Percentiles rank a stretch among this genome's conserved stretches.
Conservation (phyloP, 2,329 filamentous ascomycete species). For the Leptodontidium sp. region DNA sequence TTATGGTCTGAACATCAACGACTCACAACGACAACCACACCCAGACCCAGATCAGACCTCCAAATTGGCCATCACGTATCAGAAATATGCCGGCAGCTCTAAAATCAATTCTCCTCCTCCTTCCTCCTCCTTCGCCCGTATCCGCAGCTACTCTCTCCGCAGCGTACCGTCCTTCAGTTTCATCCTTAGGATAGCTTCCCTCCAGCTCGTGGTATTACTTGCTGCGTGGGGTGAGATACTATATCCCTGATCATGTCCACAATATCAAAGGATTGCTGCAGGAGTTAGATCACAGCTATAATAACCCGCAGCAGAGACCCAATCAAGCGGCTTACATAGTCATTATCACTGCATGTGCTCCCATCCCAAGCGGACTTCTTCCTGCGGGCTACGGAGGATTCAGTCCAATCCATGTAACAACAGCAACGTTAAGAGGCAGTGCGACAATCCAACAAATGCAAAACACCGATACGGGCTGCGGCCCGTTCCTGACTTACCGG, state of each 20-base stretch:
- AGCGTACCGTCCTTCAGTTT: slow-evolving; percentile 67
- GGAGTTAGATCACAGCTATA: slow-evolving; percentile 1
- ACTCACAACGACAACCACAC: background rate
- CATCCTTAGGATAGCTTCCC: slow-evolving; percentile 53
- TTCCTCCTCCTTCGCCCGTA: slow-evolving; percentile 66
- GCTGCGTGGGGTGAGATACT: background rate
- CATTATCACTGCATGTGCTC: slow-evolving; percentile 10
- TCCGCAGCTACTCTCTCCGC: slow-evolving; percentile 60
- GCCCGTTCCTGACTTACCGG: slow-evolving; percentile 15
- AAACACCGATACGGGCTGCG: slow-evolving; percentile 16
- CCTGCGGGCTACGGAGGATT: background rate
- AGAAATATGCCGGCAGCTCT: slow-evolving; percentile 36
- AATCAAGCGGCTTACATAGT: slow-evolving; percentile 5
- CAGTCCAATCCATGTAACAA: background rate
- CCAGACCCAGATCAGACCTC: background rate
- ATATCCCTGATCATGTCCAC: slow-evolving; percentile 7
- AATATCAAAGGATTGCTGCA: background rate
- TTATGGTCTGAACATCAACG: background rate
- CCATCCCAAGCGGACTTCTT: background rate
- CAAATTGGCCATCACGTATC: background rate
- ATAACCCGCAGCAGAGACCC: background rate
- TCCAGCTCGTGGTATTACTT: slow-evolving; percentile 32
- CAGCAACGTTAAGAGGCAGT: background rate
- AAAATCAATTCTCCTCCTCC: slow-evolving; percentile 68
- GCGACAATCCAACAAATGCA: slow-evolving; percentile 3